Conservation (phyloP, 805 yeast genomes). For the Diddensiella santjacobensis region DNA sequence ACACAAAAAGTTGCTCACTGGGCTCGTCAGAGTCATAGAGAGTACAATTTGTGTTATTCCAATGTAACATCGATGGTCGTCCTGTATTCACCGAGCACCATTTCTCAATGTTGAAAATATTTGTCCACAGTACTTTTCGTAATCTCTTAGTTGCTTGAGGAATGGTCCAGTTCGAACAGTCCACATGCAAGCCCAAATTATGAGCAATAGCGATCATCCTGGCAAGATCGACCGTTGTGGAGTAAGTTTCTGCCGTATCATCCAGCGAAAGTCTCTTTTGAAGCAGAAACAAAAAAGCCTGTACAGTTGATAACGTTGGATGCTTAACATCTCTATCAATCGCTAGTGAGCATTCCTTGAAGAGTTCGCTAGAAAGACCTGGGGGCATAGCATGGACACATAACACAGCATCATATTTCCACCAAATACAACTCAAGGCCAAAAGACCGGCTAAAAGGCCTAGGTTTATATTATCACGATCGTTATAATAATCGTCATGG, state of each 20-base stretch:
- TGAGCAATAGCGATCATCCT: slow-evolving; percentile 29
- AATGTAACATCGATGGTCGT: slow-evolving; percentile 30
- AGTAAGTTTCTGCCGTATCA: slow-evolving; percentile 30
- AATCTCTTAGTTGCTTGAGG: slow-evolving; percentile 31
- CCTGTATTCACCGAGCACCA: slow-evolving; percentile 36
- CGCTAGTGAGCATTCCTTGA: slow-evolving; percentile 27
- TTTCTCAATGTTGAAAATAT: slow-evolving; percentile 34
- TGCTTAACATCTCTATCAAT: slow-evolving; percentile 31
- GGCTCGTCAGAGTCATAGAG: slow-evolving; percentile 23
- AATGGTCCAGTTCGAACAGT: slow-evolving; percentile 35
- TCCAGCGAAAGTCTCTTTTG: slow-evolving; percentile 32
- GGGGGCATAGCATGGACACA: slow-evolving; percentile 32
- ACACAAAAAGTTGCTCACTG: slow-evolving; percentile 30
- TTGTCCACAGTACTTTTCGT: slow-evolving; percentile 35
- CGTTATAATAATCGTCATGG: slow-evolving; percentile 29
- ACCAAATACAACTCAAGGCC: slow-evolving; percentile 34
- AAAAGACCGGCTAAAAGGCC: slow-evolving; percentile 34
- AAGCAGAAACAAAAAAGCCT: slow-evolving; percentile 30
- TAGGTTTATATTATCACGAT: slow-evolving; percentile 27
- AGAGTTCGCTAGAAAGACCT: slow-evolving; percentile 26
- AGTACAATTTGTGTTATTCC: slow-evolving; percentile 21
- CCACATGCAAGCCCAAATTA: slow-evolving; percentile 34
- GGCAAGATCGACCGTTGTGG: slow-evolving; percentile 27
- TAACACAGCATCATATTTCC: slow-evolving; percentile 34
- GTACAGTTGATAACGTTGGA: slow-evolving; percentile 32